phyloP scores from a whole-genome alignment of 768 basidiomycete species.

The Leccinum variicolor region DNA sequence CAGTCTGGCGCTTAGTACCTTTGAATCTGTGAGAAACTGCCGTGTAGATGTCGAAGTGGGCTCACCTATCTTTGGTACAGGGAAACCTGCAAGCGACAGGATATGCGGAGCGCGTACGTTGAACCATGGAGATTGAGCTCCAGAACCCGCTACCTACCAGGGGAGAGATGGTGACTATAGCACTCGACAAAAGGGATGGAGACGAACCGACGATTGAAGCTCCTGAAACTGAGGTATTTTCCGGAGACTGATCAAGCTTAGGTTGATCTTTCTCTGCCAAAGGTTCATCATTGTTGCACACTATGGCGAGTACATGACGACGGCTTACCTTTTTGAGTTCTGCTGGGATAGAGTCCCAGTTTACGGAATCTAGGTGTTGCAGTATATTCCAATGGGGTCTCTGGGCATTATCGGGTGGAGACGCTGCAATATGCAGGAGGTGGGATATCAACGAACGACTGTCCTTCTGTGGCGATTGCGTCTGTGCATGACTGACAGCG shows the following conservation, averaged over 20 bases:
- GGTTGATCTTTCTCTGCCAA: slow-evolving; percentile 55
- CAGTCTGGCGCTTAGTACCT: slow-evolving; percentile 44
- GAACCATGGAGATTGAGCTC: slow-evolving; percentile 54
- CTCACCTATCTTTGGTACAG: slow-evolving; percentile 34
- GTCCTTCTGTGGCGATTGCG: slow-evolving; percentile 28
- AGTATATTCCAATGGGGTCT: slow-evolving; percentile 54
- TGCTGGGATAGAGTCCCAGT: slow-evolving; percentile 57
- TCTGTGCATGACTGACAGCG: slow-evolving; percentile 7
- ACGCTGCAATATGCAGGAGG: slow-evolving; percentile 60
- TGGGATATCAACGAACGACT: slow-evolving; percentile 35
- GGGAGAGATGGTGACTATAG: not conserved
- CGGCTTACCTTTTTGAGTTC: slow-evolving; percentile 59
- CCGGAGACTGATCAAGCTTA: slow-evolving; percentile 48
- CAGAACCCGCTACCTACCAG: slow-evolving; percentile 34
- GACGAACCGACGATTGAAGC: slow-evolving; percentile 47
- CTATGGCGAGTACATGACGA: not conserved
- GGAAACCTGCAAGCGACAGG: slow-evolving; percentile 48
- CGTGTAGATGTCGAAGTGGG: not conserved
- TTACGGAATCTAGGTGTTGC: slow-evolving; percentile 44
- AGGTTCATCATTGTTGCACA: not conserved
- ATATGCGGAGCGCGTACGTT: slow-evolving; percentile 42
- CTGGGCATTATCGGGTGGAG: slow-evolving; percentile 50
- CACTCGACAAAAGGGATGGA: not conserved
- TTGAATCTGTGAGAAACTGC: slow-evolving; percentile 11
- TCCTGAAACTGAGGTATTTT: slow-evolving; percentile 48